Evolutionary conservation across 768 basidiomycete genomes (phyloP).

Genomic region (Collybia mongolica): DNA sequence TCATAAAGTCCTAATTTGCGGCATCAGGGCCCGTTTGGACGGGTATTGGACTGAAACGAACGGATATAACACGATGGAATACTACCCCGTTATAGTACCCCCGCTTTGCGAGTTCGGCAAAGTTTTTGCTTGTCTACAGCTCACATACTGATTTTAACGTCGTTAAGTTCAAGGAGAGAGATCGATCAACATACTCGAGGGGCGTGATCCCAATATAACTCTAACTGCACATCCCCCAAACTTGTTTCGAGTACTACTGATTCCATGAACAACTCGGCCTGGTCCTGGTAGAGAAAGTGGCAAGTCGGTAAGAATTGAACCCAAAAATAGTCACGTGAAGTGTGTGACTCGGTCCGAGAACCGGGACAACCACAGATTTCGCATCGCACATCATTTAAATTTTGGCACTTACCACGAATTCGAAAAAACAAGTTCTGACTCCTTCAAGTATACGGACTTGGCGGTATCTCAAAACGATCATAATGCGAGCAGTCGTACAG

Average conservation of each 20-base stretch:
- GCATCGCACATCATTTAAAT: background rate
- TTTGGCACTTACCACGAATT: background rate
- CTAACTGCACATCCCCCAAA: slow-evolving; percentile 83
- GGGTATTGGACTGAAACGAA: slow-evolving; percentile 29
- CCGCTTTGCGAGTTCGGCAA: slow-evolving; percentile 83
- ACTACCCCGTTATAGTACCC: slow-evolving; percentile 91
- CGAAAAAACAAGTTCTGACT: background rate
- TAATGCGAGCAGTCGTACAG: slow-evolving; percentile 87
- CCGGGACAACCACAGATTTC: background rate
- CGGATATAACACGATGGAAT: slow-evolving; percentile 91
- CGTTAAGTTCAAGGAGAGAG: slow-evolving; percentile 4
- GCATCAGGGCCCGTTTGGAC: background rate
- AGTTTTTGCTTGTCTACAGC: slow-evolving; percentile 89
- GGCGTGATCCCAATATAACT: slow-evolving; percentile 92
- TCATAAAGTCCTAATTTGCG: slow-evolving; percentile 83
- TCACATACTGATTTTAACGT: slow-evolving; percentile 17
- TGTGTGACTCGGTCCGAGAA: background rate
- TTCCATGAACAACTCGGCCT: slow-evolving; percentile 25
- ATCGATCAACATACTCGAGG: slow-evolving; percentile 53
- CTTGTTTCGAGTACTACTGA: slow-evolving; percentile 81
- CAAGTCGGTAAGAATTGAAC: background rate
- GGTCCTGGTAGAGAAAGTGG: background rate
- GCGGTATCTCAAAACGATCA: background rate
- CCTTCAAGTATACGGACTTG: background rate
- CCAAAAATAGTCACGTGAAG: background rate